Evolutionary conservation across 768 basidiomycete species (phyloP).

Genomic region (Thelephora ganbajun): DNA sequence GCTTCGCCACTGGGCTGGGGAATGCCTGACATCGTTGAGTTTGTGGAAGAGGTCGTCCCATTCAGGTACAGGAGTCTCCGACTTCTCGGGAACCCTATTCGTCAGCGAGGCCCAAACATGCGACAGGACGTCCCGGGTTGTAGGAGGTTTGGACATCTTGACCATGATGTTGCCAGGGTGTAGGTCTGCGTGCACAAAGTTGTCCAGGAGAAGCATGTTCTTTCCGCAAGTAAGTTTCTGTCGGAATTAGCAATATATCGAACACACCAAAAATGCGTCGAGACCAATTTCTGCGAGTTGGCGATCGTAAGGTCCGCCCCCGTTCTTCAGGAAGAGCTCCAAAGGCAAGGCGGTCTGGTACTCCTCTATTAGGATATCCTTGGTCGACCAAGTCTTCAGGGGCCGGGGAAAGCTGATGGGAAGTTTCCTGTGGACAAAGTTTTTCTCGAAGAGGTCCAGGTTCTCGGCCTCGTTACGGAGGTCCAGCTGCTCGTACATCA

Average conservation of each 20-base stretch:
- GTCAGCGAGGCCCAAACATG: slow-evolving; percentile 46
- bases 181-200: slow-evolving; percentile 89
- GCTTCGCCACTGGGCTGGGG: slow-evolving; percentile 53
- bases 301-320: slow-evolving; percentile 85
- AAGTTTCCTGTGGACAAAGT: slow-evolving; percentile 69
- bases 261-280: slow-evolving; percentile 82
- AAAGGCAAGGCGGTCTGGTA: slow-evolving; percentile 86
- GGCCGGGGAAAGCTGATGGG: slow-evolving; percentile 88
- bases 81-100: slow-evolving; percentile 15
- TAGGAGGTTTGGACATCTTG: slow-evolving; percentile 83
- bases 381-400: slow-evolving; percentile 64
- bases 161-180: slow-evolving; percentile 96
- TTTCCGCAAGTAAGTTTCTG: slow-evolving; percentile 18
- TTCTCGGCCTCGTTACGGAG: slow-evolving; percentile 85
- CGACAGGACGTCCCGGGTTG: slow-evolving; percentile 47
- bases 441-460: slow-evolving; percentile 68
- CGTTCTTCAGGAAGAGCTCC: slow-evolving; percentile 75
- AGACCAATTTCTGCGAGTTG: slow-evolving; percentile 85
- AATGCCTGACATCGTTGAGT: slow-evolving; percentile 46
- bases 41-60: slow-evolving; percentile 44
- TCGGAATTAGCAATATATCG: neutral
- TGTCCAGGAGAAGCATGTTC: slow-evolving; percentile 97
- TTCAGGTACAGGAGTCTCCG: slow-evolving; percentile 6
- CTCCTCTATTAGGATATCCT: slow-evolving; percentile 82
- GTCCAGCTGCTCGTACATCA: slow-evolving; percentile 96